A percentile compares a stretch with the other conserved stretches of the same genome.
These are phyloP conservation scores for Skeletonema potamos DNA, from an alignment of 108 stramenopile species.

Conservation along the genomic window DNA sequence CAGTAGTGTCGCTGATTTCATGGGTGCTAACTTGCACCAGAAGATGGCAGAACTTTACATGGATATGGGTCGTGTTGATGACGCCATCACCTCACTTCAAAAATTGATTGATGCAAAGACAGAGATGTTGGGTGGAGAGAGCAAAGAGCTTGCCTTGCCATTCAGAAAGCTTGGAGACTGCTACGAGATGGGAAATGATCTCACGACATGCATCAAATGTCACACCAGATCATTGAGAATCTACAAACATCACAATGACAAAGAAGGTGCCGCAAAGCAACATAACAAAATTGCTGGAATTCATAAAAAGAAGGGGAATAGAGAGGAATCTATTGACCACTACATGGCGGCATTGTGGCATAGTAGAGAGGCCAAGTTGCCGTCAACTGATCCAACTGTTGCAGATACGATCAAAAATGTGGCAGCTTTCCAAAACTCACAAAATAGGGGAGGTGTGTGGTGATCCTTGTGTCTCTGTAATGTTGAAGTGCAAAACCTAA, in stretches of 20 bases:
- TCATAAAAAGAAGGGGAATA: slow-evolving; percentile 24
- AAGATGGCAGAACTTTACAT: slow-evolving; percentile 29
- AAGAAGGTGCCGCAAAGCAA: slow-evolving; percentile 32
- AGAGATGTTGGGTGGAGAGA: slow-evolving; percentile 19
- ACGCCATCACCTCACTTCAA: slow-evolving; percentile 30
- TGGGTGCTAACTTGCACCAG: slow-evolving; percentile 26
- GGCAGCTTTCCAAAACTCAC: slow-evolving; percentile 24
- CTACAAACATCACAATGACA: slow-evolving; percentile 38
- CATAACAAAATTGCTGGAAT: slow-evolving; percentile 46
- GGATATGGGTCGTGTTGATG: slow-evolving; percentile 3
- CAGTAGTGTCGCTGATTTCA: slow-evolving; percentile 9
- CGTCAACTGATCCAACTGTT: slow-evolving; percentile 38
- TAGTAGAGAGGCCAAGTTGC: slow-evolving; percentile 37
- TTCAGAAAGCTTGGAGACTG: slow-evolving; percentile 33
- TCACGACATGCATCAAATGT: slow-evolving; percentile 16
- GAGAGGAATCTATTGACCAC: slow-evolving; percentile 41
- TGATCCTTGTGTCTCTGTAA: too few relatives aligned
- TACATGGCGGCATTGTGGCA: slow-evolving; percentile 46
- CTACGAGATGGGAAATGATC: slow-evolving; percentile 7
- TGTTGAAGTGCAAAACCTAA: background rate
- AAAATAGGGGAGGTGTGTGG: background rate
- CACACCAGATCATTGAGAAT: slow-evolving; percentile 38
- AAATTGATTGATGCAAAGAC: slow-evolving; percentile 14
- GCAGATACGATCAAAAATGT: slow-evolving; percentile 50
- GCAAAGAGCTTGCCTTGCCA: slow-evolving; percentile 22